A percentile compares a stretch with the other conserved stretches of the same genome.
Conservation (phyloP, 179 eudicot genomes). For the Monotropa hypopitys region DNA sequence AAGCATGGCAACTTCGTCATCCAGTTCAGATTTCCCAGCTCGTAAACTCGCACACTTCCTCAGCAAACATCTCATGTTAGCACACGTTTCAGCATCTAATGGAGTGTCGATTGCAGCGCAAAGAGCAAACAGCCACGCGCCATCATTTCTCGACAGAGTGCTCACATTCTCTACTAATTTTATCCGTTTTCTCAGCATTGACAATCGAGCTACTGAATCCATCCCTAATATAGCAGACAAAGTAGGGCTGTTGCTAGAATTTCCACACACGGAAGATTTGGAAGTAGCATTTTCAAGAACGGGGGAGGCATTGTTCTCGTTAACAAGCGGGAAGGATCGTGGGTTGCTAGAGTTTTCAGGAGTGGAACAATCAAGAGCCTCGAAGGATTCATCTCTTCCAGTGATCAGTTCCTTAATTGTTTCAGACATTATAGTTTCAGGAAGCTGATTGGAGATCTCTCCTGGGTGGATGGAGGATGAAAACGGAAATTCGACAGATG, state of each 20-base stretch:
- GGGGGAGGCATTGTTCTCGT: background rate
- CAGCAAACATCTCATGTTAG: constrained; percentile 67
- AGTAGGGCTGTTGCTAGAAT: constrained; percentile 33
- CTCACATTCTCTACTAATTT: constrained; percentile 24
- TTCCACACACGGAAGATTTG: background rate
- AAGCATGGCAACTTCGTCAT: constrained; percentile 69
- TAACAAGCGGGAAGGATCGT: background rate
- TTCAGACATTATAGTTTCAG: constrained; percentile 6
- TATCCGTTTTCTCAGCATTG: constrained; percentile 50
- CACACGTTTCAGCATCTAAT: constrained; percentile 66
- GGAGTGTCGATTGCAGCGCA: constrained; percentile 74
- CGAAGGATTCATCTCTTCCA: constrained; percentile 4
- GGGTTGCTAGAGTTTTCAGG: background rate
- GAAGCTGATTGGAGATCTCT: constrained; percentile 14
- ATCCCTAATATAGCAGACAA: constrained; percentile 40
- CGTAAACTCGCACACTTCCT: constrained; percentile 61
- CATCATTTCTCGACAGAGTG: constrained; percentile 35
- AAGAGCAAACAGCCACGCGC: constrained; percentile 73
- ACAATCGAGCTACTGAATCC: constrained; percentile 53
- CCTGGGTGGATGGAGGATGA: background rate
- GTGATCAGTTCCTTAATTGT: background rate
- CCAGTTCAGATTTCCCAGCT: constrained; percentile 47
- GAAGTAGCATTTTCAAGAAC: constrained; percentile 9
- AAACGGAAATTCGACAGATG: constrained; percentile 13
- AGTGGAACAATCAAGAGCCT: background rate